Evolutionary conservation across 2,329 filamentous ascomycete species (phyloP).

Genomic region (Nemania abortiva): DNA sequence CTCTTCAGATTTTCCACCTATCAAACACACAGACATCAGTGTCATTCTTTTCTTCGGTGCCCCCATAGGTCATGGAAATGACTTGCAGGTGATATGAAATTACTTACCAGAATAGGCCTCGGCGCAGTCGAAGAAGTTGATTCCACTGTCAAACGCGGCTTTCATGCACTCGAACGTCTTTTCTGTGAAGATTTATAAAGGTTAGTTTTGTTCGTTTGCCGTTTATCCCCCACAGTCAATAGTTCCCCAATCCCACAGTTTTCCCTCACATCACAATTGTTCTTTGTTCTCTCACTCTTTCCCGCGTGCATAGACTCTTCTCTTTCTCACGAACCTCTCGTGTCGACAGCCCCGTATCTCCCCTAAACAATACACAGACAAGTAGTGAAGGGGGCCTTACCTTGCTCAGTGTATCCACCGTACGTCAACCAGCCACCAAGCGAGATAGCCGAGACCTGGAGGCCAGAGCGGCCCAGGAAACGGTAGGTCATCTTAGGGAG

Average conservation of each 20-base stretch:
- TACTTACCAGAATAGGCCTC: conserved; percentile 54
- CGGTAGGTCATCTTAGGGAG: conserved; percentile 42
- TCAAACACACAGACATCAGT: conserved; percentile 4
- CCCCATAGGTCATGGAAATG: neutral
- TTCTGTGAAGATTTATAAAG: conserved; percentile 54
- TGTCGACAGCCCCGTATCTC: neutral
- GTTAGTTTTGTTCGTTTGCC: conserved; percentile 6
- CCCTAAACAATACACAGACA: neutral
- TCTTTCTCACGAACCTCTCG: neutral
- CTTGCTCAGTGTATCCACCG: conserved; percentile 77
- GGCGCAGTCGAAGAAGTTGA: conserved; percentile 74
- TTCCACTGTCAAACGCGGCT: conserved; percentile 68
- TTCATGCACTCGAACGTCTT: conserved; percentile 72
- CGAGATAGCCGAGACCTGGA: conserved; percentile 80
- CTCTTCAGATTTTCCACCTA: conserved; percentile 70
- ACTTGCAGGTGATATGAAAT: neutral
- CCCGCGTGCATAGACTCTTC: neutral
- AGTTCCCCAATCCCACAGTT: neutral
- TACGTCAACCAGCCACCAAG: conserved; percentile 81
- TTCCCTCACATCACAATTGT: too few relatives aligned
- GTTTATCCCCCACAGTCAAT: neutral
- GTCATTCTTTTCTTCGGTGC: neutral
- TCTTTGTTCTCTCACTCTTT: neutral
- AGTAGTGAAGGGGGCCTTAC: conserved; percentile 54
- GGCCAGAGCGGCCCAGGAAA: conserved; percentile 70